Percentiles rank a stretch among this genome's conserved stretches.
Conservation (phyloP, 164 flowering plant species). For the Umbellularia californica region DNA sequence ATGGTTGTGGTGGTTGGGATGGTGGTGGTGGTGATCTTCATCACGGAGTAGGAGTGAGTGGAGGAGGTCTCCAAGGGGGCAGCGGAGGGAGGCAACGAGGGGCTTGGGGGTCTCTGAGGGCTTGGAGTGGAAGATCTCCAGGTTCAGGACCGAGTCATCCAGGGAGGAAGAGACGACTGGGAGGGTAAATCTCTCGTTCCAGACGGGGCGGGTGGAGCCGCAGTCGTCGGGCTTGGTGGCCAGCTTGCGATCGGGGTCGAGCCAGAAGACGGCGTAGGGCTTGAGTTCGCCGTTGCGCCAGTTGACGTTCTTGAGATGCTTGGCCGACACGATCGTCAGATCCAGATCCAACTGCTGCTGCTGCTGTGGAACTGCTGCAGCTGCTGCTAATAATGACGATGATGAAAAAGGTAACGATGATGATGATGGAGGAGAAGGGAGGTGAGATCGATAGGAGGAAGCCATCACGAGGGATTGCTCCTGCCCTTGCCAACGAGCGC, state of each 20-base stretch:
- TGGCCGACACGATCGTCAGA: slow-evolving; percentile 69
- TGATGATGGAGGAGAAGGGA: too few relatives aligned
- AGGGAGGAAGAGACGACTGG: slow-evolving; percentile 32
- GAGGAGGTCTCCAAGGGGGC: slow-evolving; percentile 38
- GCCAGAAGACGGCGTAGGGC: slow-evolving; percentile 67
- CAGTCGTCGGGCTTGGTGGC: slow-evolving; percentile 64
- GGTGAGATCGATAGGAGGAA: too few relatives aligned
- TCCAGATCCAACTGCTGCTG: slow-evolving; percentile 53
- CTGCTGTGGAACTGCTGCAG: too few relatives aligned
- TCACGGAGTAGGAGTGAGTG: slow-evolving; percentile 21
- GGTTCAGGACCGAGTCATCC: slow-evolving; percentile 38
- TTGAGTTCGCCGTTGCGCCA: slow-evolving; percentile 78
- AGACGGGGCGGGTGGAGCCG: slow-evolving; percentile 68
- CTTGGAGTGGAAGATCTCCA: slow-evolving; percentile 70
- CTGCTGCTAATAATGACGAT: too few relatives aligned
- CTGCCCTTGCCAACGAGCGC: too few relatives aligned
- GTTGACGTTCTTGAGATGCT: slow-evolving; percentile 86
- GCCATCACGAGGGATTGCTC: too few relatives aligned
- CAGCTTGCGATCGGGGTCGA: slow-evolving; percentile 66
- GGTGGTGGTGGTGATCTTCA: slow-evolving; percentile 16
- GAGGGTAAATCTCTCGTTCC: slow-evolving; percentile 73
- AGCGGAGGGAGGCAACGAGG: slow-evolving; percentile 49
- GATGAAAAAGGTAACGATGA: too few relatives aligned
- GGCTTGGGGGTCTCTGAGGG: slow-evolving; percentile 66
- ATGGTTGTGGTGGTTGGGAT: background rate